phyloP scores from a whole-genome alignment of 2,329 filamentous ascomycete genomes.

The Fusarium camptoceras region DNA sequence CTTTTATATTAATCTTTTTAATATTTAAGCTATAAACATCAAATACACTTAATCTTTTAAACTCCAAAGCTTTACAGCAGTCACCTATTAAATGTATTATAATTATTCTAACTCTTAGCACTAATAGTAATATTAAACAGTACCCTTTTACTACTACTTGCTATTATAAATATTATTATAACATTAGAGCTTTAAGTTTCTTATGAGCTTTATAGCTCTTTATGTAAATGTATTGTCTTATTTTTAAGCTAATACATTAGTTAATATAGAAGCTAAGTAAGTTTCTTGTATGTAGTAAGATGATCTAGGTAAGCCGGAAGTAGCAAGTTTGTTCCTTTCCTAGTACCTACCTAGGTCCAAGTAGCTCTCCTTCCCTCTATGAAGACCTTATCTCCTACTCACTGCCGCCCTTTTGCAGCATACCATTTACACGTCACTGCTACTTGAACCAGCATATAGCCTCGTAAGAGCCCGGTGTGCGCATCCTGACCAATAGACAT shows the following conservation, averaged over 20 bases:
- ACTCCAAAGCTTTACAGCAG: not conserved
- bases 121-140: not conserved
- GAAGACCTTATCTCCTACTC: not conserved
- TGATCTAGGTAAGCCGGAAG: not conserved
- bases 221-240: not conserved
- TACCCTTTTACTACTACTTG: not conserved
- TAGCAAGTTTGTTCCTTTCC: not conserved
- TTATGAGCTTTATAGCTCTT: not conserved
- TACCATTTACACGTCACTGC: not conserved
- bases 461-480: not conserved
- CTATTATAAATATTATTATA: not conserved
- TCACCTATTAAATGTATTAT: not conserved
- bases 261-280: not conserved
- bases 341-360: not conserved
- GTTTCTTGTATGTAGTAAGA: not conserved
- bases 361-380: not conserved
- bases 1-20: not conserved
- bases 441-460: not conserved
- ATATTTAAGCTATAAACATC: not conserved
- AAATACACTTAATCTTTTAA: fast-evolving
- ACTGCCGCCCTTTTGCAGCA: not conserved
- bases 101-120: too few species aligned
- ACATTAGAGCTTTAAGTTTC: not conserved
- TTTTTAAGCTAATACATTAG: not conserved
- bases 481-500: slow-evolving; percentile 9